phyloP scores from a whole-genome alignment of 2,329 filamentous ascomycete genomes.

The Chaetoscypha palmicola region DNA sequence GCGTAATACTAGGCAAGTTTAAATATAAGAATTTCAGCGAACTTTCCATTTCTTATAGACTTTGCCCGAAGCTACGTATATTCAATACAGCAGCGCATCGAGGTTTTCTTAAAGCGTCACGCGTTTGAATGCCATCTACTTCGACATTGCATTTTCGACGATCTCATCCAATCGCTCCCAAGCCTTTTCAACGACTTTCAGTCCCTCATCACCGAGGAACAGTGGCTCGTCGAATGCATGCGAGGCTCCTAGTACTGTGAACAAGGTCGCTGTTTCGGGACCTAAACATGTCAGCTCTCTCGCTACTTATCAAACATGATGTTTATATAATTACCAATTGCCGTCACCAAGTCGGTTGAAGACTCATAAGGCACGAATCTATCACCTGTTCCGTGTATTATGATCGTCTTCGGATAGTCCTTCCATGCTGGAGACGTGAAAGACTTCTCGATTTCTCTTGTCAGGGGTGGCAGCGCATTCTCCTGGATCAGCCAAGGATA shows the following conservation, averaged over 20 bases:
- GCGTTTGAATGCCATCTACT: no score
- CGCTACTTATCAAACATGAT: background rate
- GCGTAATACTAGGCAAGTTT: no score
- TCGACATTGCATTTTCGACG: constrained; percentile 22
- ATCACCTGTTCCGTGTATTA: constrained; percentile 10
- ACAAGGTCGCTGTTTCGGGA: background rate
- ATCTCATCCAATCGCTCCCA: constrained; percentile 25
- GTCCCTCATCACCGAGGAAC: constrained; percentile 3
- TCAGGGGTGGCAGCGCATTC: constrained; percentile 1
- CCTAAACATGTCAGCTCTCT: background rate
- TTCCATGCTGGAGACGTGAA: constrained; percentile 4
- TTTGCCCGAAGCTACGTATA: no score
- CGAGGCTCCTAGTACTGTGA: background rate
- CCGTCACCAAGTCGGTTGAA: background rate
- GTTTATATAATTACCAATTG: constrained; percentile 1
- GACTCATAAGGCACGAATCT: constrained; percentile 2
- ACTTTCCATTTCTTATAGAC: no score
- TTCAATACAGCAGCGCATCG: no score
- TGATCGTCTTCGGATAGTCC: constrained; percentile 5
- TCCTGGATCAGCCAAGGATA: constrained; percentile 6
- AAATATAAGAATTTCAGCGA: no score
- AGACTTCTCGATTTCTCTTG: constrained; percentile 3
- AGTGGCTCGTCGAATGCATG: constrained; percentile 8
- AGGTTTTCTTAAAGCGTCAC: no score
- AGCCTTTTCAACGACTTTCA: background rate